Evolutionary conservation across 2,329 filamentous ascomycete species (phyloP), one percentile per base, ranked within the genome.

Genomic region (Daldinia eschscholtzii): DNA sequence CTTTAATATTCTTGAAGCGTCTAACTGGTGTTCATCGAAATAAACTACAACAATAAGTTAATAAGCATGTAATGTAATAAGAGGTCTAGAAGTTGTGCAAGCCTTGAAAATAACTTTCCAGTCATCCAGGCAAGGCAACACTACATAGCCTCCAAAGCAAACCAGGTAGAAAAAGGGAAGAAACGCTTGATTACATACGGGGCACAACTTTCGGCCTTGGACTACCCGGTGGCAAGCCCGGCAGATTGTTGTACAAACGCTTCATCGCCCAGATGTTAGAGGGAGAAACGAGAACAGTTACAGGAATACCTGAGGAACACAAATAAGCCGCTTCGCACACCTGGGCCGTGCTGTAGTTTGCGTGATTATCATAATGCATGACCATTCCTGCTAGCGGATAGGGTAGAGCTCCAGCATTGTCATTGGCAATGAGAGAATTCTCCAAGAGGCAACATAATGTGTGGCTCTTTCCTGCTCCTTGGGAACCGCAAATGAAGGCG

Each of bases 401-500:
- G 0, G 79, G 73, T 0, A 88, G 73, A 1, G 73, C 76, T 0
- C 85, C 84, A 1, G 84, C 73, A 2, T 75, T 71, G 26, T 61
- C 66, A 0, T 78, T 78, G 0, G 73, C 65, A 5, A 81, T 57
- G 1, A 83, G 75, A 1, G 74, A 55, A 28, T 65, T 72, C 48
- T 75, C 86, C 1, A 89, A 78, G 37, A 90, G 80, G 70, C 83
- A 87, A 0, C 84, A 83, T 1, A 88, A 78, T 0, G 87, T 88
- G 64, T 89, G 85, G 18, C 83, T 86, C 71, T 89, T 90, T 0
- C 88, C 87, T 44, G 83, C 85, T 0, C 87, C 87, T 72, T 89
- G 87, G 1, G 85, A 85, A 1, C 88, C 87, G 63, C 87, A 90
- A n/a, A 90, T 85, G 74, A 89, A 89, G 0, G 83, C 80, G 0